Evolutionary conservation across 2,329 filamentous ascomycete genomes (phyloP), one percentile per base, ranked within the genome.

Genomic region (Fusarium camptoceras): DNA sequence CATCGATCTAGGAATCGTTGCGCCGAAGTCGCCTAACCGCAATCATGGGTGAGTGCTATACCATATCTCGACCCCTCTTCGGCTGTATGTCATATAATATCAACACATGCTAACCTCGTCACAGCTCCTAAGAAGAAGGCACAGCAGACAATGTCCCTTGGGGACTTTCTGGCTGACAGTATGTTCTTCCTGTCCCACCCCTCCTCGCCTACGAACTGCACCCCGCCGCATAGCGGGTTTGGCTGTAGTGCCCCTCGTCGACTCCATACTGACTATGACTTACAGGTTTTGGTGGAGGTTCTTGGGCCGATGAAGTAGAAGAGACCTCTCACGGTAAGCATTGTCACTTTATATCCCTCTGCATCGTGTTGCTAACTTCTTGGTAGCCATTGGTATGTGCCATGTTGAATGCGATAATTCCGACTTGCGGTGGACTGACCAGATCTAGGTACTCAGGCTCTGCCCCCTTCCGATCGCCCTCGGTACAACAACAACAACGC

Each of bases 261-360:
- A 44, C 64, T 61, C 50, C 46, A 63, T 75, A 61, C 74, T 79
- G 56, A 79, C 74, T 50, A 44, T 41, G 54, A 37, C 34, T 55
- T 58, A 47, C 57, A 85, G 84, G 82, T 72, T 85, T 84, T 72
- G 86, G 84, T 75, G 94, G 79, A 77, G 78, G 95, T 79, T 98
- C 96, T 75, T 99, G 96, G 96, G 96, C 96, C 77, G 97, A 99
- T 84, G 96, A 99, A 81, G 97, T 99, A 85, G 96, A 99, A 83
- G 94, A 97, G 78, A 88, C 92, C 73, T 68, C 64, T 42, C 88
- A 90, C 81, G 85, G 92, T 95, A 87, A 85, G 90, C 84, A 61
- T 9, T 56, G 53, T 44, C 42, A 64, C 59, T 64, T 61, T 46
- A 48, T 31, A 28, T 54, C 31, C 16, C 18, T 53, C 30, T 48